Evolutionary conservation across 441 rosid genomes (phyloP), one percentile per base, ranked within the genome.

Genomic region (Euphorbia schlechtendalii): DNA sequence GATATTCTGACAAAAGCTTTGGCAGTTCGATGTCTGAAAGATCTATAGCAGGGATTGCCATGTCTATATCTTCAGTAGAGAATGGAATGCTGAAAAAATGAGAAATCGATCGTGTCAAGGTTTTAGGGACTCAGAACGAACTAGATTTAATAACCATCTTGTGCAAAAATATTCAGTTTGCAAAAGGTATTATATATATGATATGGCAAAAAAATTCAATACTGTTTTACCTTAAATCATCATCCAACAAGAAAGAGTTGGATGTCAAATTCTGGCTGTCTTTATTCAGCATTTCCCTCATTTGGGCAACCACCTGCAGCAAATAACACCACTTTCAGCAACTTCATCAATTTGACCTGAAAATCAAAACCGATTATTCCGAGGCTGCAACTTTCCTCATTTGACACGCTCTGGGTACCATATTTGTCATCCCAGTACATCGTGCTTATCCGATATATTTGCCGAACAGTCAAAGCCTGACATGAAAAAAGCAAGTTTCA

Each of bases 361-460:
- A 32, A 43, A 38, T 40, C 2, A 52, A 20, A 45, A 54, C 13
- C 28, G 54, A 41, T n/a, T 34, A 45, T 8, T 58, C 36, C 9
- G n/a, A 30, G 58, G 72, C 48, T 45, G 63, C 66, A 69, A 82
- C 82, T 85, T 74, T 77, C 99, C 85, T 87, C 98, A 72, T 83
- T 89, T 32, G 99, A 94, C 70, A 94, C 98, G 51, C 98, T 94
- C 75, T 89, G 96, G 15, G 99, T 94, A 74, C 98, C 96, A 67
- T 89, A 94, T n/a, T n/a, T n/a, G n/a, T n/a, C n/a, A n/a, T n/a
- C n/a, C n/a, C n/a, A n/a, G n/a, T n/a, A n/a, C n/a, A 94, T 94
- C 8, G 99, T 91, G 80, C 97, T 85, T 76, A 94, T 91, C 55
- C 99, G 88, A 76, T 94, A 94, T 67, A 94, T 94, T 83, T 94